These are phyloP conservation scores for Sphaerulina vaccinii DNA, from an alignment of 2,329 filamentous ascomycete species.

Conservation along the genomic window DNA sequence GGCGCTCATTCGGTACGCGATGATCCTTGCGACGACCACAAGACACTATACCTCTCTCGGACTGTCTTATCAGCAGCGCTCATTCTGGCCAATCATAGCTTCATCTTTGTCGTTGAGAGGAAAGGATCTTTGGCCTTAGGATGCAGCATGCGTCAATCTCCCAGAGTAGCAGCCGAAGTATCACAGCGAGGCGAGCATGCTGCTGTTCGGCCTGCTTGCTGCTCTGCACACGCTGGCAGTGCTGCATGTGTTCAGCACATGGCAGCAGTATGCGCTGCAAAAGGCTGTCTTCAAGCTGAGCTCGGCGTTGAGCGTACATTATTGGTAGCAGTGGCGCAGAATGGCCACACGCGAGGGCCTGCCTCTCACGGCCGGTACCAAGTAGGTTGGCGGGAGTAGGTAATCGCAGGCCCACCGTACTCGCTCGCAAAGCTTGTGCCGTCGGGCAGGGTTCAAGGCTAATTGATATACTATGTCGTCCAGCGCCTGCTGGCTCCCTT, in stretches of 20 bases:
- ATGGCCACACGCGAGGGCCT: conserved; percentile 6
- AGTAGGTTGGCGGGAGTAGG: too few species aligned
- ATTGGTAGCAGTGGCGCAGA: neutral
- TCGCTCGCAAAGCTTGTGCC: too few species aligned
- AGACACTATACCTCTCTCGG: conserved; percentile 2
- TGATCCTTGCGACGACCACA: neutral
- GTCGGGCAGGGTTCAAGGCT: too few species aligned
- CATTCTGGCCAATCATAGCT: neutral
- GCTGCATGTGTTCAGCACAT: too few species aligned
- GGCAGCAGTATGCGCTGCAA: neutral
- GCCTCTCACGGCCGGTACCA: too few species aligned
- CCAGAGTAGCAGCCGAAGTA: conserved; percentile 7
- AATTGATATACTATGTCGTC: neutral
- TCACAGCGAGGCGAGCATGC: conserved; percentile 5
- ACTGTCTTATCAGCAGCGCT: neutral
- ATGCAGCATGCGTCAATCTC: neutral
- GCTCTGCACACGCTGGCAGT: neutral
- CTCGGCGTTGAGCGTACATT: neutral
- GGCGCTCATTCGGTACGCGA: too few species aligned
- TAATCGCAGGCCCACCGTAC: too few species aligned
- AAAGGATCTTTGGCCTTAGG: neutral
- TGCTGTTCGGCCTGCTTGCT: neutral
- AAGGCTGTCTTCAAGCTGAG: neutral
- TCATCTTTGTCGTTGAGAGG: neutral
- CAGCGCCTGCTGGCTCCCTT: neutral